Conservation (phyloP, 2,329 filamentous ascomycete species). For the Aureobasidium sp. region DNA sequence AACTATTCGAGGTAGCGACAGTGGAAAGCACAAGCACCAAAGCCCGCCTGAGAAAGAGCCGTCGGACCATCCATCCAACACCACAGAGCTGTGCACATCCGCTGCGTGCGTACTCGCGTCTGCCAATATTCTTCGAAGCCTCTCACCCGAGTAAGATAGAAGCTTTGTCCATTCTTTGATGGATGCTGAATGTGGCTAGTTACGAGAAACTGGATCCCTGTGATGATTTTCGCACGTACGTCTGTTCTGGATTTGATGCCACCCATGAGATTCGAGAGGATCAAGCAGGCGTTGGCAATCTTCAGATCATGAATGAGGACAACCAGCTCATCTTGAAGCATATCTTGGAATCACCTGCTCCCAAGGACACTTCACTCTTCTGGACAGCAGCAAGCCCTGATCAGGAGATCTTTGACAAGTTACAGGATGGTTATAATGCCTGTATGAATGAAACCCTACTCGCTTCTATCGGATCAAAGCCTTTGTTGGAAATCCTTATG, state of each 20-base stretch:
- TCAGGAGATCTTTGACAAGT: constrained; percentile 57
- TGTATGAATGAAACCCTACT: constrained; percentile 58
- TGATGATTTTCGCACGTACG: constrained; percentile 16
- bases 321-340: constrained; percentile 16
- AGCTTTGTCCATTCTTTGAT: background rate
- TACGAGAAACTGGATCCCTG: constrained; percentile 15
- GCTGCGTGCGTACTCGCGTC: constrained; percentile 14
- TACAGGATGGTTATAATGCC: constrained; percentile 57
- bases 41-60: background rate
- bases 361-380: constrained; percentile 8
- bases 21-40: background rate
- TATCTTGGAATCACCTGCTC: constrained; percentile 13
- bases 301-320: constrained; percentile 15
- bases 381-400: constrained; percentile 31
- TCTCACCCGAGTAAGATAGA: background rate
- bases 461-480: constrained; percentile 48
- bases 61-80: background rate
- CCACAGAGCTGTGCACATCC: constrained; percentile 13
- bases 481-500: constrained; percentile 51
- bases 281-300: constrained; percentile 12
- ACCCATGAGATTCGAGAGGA: constrained; percentile 16
- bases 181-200: background rate
- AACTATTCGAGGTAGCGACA: background rate
- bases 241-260: constrained; percentile 14
- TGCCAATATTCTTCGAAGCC: constrained; percentile 11